Evolutionary conservation across 2,329 filamentous ascomycete genomes (phyloP).

Genomic region (Neoscytalidium dimidiatum): DNA sequence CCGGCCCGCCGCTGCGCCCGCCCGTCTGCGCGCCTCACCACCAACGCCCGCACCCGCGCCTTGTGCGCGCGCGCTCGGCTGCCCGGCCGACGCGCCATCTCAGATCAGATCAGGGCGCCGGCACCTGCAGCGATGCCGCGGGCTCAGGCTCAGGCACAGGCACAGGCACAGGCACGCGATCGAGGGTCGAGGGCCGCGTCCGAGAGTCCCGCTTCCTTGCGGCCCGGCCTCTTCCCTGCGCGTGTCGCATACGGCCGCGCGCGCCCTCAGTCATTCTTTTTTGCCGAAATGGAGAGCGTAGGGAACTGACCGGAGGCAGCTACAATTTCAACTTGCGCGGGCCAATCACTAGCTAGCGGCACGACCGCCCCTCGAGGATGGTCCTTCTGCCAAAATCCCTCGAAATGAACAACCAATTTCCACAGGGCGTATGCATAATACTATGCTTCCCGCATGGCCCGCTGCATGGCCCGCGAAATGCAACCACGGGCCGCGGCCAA

Average conservation of each 20-base stretch:
- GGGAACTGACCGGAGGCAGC: neutral
- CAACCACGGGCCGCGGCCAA: neutral
- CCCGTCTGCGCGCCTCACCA: constrained; percentile 12
- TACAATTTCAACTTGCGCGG: neutral
- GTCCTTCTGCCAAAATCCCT: constrained; percentile 14
- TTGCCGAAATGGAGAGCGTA: neutral
- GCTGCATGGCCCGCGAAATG: constrained; percentile 1
- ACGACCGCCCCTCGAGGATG: neutral
- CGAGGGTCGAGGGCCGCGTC: neutral
- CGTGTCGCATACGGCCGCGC: neutral
- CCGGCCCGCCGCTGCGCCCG: constrained; percentile 10
- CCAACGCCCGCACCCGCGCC: constrained; percentile 3
- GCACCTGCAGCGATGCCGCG: neutral
- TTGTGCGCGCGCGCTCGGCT: constrained; percentile 4
- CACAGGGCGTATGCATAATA: constrained; percentile 15
- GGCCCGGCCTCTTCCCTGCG: neutral
- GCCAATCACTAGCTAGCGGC: neutral
- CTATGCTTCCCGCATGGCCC: constrained; percentile 13
- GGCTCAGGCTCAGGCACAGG: neutral
- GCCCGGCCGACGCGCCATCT: neutral
- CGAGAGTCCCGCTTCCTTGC: neutral
- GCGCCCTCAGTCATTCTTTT: neutral
- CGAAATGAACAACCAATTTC: constrained; percentile 17
- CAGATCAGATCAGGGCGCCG: neutral
- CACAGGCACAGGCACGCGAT: neutral